These are phyloP conservation scores for Elsinoe perseae DNA, from an alignment of 2,329 filamentous ascomycete species.

Conservation along the genomic window DNA sequence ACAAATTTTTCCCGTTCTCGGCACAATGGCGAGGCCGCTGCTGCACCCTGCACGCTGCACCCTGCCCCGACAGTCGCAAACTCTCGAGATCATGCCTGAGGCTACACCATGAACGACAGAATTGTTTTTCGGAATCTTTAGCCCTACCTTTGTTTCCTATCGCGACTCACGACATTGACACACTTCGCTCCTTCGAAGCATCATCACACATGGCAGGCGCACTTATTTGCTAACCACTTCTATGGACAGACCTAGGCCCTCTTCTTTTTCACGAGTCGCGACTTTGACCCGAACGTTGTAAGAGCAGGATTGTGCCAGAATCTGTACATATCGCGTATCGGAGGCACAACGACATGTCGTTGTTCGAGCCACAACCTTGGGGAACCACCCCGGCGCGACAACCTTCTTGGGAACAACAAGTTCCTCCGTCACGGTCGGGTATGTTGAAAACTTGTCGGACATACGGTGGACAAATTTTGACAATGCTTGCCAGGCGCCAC, in stretches of 20 bases:
- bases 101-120: background rate
- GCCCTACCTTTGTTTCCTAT: background rate
- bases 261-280: constrained; percentile 2
- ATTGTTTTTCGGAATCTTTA: constrained; percentile 5
- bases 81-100: constrained; percentile 9
- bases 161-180: background rate
- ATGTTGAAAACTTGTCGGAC: constrained; percentile 28
- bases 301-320: background rate
- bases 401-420: constrained; percentile 64
- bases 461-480: constrained; percentile 19
- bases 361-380: constrained; percentile 57
- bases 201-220: background rate
- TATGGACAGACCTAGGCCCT: constrained; percentile 1
- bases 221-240: constrained; percentile 1
- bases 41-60: constrained; percentile 11
- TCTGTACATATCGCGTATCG: constrained; percentile 13
- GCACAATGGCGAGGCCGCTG: constrained; percentile 11
- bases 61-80: background rate
- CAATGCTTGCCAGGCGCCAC: constrained; percentile 54
- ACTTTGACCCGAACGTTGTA: background rate
- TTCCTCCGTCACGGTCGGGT: constrained; percentile 65
- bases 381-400: constrained; percentile 58
- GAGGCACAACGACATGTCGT: constrained; percentile 47
- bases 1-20: constrained; percentile 16
- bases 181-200: background rate